A percentile compares a stretch with the other conserved stretches of the same genome.
Evolutionary conservation across 371 early-diverging fungal genomes (phyloP).

Genomic region (Mortierella sp.): DNA sequence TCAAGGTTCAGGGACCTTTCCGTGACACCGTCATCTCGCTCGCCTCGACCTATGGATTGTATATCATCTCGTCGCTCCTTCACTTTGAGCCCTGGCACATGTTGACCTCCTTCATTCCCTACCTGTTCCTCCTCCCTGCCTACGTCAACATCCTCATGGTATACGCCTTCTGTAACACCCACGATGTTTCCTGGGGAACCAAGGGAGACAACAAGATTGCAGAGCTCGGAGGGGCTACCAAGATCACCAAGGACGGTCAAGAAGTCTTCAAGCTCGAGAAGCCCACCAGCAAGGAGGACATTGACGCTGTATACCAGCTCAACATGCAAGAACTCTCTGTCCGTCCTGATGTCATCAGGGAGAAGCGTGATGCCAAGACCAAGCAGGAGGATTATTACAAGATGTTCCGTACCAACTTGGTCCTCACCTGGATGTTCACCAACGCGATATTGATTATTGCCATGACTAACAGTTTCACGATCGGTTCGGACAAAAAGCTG

Average conservation of each 20-base stretch:
- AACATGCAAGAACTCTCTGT: slow-evolving; percentile 69
- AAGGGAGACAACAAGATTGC: slow-evolving; percentile 80
- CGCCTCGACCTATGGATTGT: slow-evolving; percentile 88
- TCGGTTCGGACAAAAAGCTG: background rate
- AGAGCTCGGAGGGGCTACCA: slow-evolving; percentile 45
- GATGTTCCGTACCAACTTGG: slow-evolving; percentile 85
- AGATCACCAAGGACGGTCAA: slow-evolving; percentile 56
- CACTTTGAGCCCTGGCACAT: slow-evolving; percentile 97
- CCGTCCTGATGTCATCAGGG: slow-evolving; percentile 60
- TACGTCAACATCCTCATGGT: slow-evolving; percentile 93
- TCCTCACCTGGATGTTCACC: slow-evolving; percentile 88
- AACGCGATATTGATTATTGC: slow-evolving; percentile 83
- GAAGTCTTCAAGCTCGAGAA: slow-evolving; percentile 56
- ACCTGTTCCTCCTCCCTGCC: slow-evolving; percentile 86
- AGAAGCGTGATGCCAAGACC: slow-evolving; percentile 79
- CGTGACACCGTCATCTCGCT: slow-evolving; percentile 89
- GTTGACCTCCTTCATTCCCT: slow-evolving; percentile 92
- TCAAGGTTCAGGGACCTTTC: slow-evolving; percentile 67
- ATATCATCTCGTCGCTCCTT: slow-evolving; percentile 80
- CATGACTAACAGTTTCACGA: slow-evolving; percentile 53
- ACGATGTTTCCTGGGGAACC: slow-evolving; percentile 97
- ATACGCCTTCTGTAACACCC: slow-evolving; percentile 94
- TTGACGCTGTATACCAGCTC: slow-evolving; percentile 76
- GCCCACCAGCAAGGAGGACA: slow-evolving; percentile 53
- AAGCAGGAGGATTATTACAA: slow-evolving; percentile 91